Evolutionary conservation across 345 rosid genomes (phyloP).

Genomic region (Gossypium rotundifolium): DNA sequence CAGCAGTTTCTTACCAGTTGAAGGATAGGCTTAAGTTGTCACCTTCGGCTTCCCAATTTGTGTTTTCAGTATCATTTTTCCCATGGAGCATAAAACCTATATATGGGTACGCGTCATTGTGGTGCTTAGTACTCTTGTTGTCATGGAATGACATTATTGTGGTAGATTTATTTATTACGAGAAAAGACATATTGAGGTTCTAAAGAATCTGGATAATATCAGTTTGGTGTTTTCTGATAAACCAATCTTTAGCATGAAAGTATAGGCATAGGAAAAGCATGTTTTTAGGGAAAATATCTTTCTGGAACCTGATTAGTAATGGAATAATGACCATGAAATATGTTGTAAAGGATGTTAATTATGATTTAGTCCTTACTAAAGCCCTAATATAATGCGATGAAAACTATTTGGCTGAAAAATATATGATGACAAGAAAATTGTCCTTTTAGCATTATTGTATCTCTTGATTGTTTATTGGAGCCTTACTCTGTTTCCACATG

Average conservation of each 20-base stretch:
- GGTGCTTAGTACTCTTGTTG: background rate
- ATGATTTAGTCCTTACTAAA: background rate
- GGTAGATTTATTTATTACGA: background rate
- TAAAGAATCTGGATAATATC: background rate
- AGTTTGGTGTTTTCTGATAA: background rate
- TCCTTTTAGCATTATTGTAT: conserved; percentile 1
- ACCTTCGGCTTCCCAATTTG: conserved; percentile 92
- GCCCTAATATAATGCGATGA: background rate
- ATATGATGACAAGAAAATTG: background rate
- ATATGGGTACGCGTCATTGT: conserved; percentile 60
- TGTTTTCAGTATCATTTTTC: conserved; percentile 69
- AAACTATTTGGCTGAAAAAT: background rate
- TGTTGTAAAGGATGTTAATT: background rate
- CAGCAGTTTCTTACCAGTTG: conserved; percentile 92
- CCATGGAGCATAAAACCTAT: conserved; percentile 98
- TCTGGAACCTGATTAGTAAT: background rate
- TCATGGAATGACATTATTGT: background rate
- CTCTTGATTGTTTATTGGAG: conserved; percentile 3
- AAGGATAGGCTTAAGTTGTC: conserved; percentile 85
- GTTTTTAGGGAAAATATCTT: background rate
- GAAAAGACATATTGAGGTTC: background rate
- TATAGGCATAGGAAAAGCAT: background rate
- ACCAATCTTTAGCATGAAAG: background rate
- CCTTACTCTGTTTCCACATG: conserved; percentile 9
- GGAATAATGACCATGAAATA: background rate